These are phyloP conservation scores for Aureobasidium sp. DNA, from an alignment of 2,329 filamentous ascomycete species.

Conservation along the genomic window DNA sequence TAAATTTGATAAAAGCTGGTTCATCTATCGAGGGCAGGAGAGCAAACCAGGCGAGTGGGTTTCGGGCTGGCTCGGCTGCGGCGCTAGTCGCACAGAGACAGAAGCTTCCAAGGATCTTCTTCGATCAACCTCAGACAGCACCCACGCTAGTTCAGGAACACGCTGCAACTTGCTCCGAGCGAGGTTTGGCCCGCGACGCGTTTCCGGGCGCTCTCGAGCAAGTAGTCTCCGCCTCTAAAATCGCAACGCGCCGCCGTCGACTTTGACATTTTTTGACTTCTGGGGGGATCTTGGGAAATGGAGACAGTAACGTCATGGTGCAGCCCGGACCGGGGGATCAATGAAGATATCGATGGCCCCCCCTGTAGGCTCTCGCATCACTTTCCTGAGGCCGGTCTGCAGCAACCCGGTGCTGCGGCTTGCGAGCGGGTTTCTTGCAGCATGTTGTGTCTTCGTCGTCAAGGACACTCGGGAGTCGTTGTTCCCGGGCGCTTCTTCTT, in stretches of 20 bases:
- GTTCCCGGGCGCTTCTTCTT: background rate
- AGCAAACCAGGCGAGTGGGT: slow-evolving; percentile 16
- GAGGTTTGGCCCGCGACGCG: slow-evolving; percentile 7
- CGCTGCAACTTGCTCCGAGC: slow-evolving; percentile 6
- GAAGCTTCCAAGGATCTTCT: slow-evolving; percentile 17
- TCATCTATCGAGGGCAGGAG: slow-evolving; percentile 11
- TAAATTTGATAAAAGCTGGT: slow-evolving; percentile 1
- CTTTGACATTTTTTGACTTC: slow-evolving; percentile 9
- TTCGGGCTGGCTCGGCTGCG: slow-evolving; percentile 12
- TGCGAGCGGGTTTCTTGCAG: background rate
- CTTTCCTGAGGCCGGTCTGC: background rate
- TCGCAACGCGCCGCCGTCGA: slow-evolving; percentile 1
- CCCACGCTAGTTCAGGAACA: slow-evolving; percentile 10
- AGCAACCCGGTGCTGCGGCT: slow-evolving; percentile 8
- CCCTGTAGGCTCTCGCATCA: slow-evolving; percentile 12
- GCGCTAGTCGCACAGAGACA: slow-evolving; percentile 12
- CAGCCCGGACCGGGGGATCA: background rate
- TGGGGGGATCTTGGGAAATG: slow-evolving; percentile 13
- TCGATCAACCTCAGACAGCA: slow-evolving; percentile 13
- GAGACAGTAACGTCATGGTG: slow-evolving; percentile 14
- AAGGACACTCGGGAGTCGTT: background rate
- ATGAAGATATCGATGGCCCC: background rate
- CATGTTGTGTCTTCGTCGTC: background rate
- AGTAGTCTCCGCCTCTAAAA: slow-evolving; percentile 8
- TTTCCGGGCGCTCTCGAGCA: background rate